Evolutionary conservation across 2,329 filamentous ascomycete genomes (phyloP).

Genomic region (Trichoderma lentiforme): DNA sequence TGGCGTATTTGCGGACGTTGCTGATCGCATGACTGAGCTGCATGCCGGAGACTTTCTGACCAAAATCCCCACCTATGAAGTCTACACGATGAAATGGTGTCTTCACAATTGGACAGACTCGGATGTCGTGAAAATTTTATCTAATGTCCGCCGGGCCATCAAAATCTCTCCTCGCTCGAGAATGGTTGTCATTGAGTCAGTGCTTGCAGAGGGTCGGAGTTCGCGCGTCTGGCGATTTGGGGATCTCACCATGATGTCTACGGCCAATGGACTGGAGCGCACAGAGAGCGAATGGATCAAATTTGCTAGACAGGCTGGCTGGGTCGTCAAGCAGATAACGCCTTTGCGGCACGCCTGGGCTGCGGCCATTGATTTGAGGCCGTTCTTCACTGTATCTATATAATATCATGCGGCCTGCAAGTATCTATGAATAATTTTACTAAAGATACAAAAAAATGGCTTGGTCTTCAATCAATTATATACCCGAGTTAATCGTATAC

Average conservation of each 20-base stretch:
- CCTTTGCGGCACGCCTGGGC: slow-evolving; percentile 10
- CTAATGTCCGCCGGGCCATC: slow-evolving; percentile 32
- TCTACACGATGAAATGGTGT: slow-evolving; percentile 39
- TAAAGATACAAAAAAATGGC: not conserved
- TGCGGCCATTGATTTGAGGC: slow-evolving; percentile 9
- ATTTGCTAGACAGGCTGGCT: slow-evolving; percentile 30
- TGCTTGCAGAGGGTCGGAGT: slow-evolving; percentile 32
- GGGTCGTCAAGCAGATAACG: slow-evolving; percentile 25
- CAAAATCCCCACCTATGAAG: slow-evolving; percentile 30
- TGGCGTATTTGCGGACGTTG: slow-evolving; percentile 35
- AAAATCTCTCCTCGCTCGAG: slow-evolving; percentile 24
- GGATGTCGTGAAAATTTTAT: slow-evolving; percentile 29
- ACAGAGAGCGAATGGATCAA: slow-evolving; percentile 29
- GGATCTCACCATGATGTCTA: slow-evolving; percentile 42
- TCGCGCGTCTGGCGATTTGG: slow-evolving; percentile 35
- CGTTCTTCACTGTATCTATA: not conserved
- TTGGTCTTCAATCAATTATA: not conserved
- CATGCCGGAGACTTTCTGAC: slow-evolving; percentile 38
- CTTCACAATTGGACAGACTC: slow-evolving; percentile 41
- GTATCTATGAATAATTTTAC: too few species aligned
- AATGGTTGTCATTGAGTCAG: slow-evolving; percentile 37
- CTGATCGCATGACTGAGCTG: slow-evolving; percentile 28
- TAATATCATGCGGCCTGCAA: not conserved
- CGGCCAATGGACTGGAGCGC: slow-evolving; percentile 33
- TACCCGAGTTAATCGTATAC: not conserved